Evolutionary conservation across 345 rosid species (phyloP), one percentile per base, ranked within the genome.

Genomic region (Reutealis trisperma): DNA sequence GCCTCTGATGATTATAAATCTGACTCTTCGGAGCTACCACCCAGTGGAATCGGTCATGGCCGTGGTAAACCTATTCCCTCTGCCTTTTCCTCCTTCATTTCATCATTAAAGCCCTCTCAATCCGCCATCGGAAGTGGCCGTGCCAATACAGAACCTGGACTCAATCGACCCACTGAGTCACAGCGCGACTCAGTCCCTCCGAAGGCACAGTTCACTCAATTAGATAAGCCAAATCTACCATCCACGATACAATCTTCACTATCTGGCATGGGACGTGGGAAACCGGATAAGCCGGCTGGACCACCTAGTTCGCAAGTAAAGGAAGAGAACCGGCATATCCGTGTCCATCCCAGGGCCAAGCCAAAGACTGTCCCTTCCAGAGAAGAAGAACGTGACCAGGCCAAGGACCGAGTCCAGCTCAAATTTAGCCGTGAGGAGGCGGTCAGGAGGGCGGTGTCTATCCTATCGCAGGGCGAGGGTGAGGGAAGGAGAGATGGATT

Each of bases 261-360:
- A 60, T 63, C 82, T 27, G 90, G 88, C 32, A 82, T 81, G 9
- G 97, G 96, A 11, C 80, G 94, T 54, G 97, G 94, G 24, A 87
- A 84, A 32, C 83, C 89, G 12, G 42, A 49, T 24, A 71, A 72
- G 65, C 80, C 71, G 49, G 49, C 1, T 52, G 76, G 84, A 1
- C 76, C 69, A 11, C 77, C 84, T 21, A 66, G 61, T 18, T 80
- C 63, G 16, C 75, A 59, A 7, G 52, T 42, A 14, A 77, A 77
- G 81, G 89, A 87, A 77, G 92, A 89, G 77, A 89, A 88, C 64
- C 89, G 92, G 22, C 90, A 88, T 74, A n/a, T 83, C 21, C 77
- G 79, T 75, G 18, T 72, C 57, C 72, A 79, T 30, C 3, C 61
- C 70, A 49, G 10, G 6, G 1, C 64, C 14, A 22, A 22, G 49